Percentiles rank a stretch among this genome's conserved stretches.
These are phyloP conservation scores for Keqinozyma sinolaborantium DNA, from an alignment of 1,139 yeast species.

Conservation along the genomic window DNA sequence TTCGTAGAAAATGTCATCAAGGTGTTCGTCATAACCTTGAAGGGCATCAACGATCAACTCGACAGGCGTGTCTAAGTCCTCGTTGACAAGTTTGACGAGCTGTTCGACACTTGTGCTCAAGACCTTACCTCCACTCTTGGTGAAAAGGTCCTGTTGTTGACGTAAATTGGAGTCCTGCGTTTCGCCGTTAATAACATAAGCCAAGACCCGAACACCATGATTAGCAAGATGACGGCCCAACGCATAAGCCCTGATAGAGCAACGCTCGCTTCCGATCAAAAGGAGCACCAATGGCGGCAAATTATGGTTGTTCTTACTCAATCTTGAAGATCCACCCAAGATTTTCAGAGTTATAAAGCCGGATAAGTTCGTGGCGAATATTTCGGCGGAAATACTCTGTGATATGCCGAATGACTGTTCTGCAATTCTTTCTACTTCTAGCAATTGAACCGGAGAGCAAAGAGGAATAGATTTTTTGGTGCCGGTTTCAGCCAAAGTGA, in stretches of 20 bases:
- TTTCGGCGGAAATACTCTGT: slow-evolving; percentile 55
- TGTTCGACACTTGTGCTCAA: slow-evolving; percentile 30
- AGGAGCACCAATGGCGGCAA: slow-evolving; percentile 75
- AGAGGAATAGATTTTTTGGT: slow-evolving; percentile 43
- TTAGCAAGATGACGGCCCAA: slow-evolving; percentile 78
- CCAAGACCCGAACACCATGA: slow-evolving; percentile 68
- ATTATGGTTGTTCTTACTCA: slow-evolving; percentile 62
- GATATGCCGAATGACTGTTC: slow-evolving; percentile 51
- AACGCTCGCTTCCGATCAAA: slow-evolving; percentile 67
- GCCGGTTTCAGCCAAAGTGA: slow-evolving; percentile 11
- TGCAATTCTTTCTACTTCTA: slow-evolving; percentile 71
- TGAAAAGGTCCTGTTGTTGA: slow-evolving; percentile 52
- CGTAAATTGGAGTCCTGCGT: slow-evolving; percentile 27
- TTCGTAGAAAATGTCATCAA: slow-evolving; percentile 47
- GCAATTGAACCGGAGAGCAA: slow-evolving; percentile 76
- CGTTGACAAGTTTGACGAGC: slow-evolving; percentile 27
- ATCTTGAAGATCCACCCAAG: slow-evolving; percentile 66
- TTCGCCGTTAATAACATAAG: slow-evolving; percentile 43
- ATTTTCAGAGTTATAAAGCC: slow-evolving; percentile 51
- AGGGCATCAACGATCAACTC: slow-evolving; percentile 79
- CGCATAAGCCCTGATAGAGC: slow-evolving; percentile 76
- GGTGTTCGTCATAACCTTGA: slow-evolving; percentile 76
- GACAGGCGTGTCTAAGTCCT: slow-evolving; percentile 65
- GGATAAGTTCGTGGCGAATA: slow-evolving; percentile 67
- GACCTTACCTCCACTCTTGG: slow-evolving; percentile 43